Conservation (phyloP, 495 filamentous ascomycete species). For the Platismatia glauca region DNA sequence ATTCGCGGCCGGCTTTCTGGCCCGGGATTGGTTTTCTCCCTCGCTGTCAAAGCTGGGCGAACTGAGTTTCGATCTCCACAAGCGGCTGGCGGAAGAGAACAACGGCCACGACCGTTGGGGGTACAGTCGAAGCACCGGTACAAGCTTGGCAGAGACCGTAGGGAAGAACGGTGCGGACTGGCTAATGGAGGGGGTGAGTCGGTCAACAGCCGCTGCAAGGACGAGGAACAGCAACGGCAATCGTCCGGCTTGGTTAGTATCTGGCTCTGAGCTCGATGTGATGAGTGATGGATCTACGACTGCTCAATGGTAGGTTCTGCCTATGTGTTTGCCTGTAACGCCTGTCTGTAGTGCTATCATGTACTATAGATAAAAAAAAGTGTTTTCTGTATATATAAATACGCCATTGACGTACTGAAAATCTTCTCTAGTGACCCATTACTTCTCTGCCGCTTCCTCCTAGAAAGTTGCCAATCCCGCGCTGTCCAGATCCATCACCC, state of each 20-base stretch:
- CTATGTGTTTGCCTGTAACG: not conserved
- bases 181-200: slow-evolving; percentile 52
- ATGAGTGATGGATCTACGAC: slow-evolving; percentile 55
- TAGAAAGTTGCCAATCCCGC: slow-evolving; percentile 44
- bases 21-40: slow-evolving; percentile 60
- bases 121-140: slow-evolving; percentile 53
- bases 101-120: slow-evolving; percentile 58
- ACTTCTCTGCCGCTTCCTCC: slow-evolving; percentile 53
- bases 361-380: not conserved
- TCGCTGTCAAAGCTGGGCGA: slow-evolving; percentile 48
- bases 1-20: slow-evolving; percentile 65
- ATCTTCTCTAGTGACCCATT: slow-evolving; percentile 39
- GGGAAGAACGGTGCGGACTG: slow-evolving; percentile 49
- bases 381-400: too few species aligned
- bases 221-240: slow-evolving; percentile 18
- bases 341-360: not conserved
- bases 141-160: slow-evolving; percentile 38
- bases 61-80: slow-evolving; percentile 63
- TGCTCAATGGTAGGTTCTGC: slow-evolving; percentile 51
- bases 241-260: slow-evolving; percentile 51
- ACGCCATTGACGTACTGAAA: slow-evolving; percentile 22
- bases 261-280: slow-evolving; percentile 46
- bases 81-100: slow-evolving; percentile 50
- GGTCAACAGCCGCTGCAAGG: slow-evolving; percentile 47
- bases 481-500: slow-evolving; percentile 63